phyloP scores from a whole-genome alignment of 495 filamentous ascomycete genomes.

The Hyphodiscus hymeniophilus region DNA sequence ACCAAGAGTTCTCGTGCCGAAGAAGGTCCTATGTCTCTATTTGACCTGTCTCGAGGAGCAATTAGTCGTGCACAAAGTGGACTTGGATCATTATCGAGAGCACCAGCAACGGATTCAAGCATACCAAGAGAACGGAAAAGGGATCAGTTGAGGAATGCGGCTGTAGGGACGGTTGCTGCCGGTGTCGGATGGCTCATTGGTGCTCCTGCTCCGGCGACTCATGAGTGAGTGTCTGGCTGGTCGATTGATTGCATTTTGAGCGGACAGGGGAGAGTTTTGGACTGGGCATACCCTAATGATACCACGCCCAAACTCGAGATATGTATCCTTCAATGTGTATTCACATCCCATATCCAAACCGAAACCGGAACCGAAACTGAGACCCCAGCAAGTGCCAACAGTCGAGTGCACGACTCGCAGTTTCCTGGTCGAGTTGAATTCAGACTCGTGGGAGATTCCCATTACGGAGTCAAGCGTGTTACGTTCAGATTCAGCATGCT shows the following conservation, averaged over 20 bases:
- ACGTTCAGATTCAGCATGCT: no score
- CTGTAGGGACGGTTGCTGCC: slow-evolving; percentile 63
- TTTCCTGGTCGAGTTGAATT: no score
- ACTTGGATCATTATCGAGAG: slow-evolving; percentile 13
- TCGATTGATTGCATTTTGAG: background rate
- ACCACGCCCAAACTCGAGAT: no score
- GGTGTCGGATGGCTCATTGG: slow-evolving; percentile 84
- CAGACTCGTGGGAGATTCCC: no score
- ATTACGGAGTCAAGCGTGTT: no score
- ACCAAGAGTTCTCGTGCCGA: slow-evolving; percentile 36
- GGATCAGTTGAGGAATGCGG: slow-evolving; percentile 72
- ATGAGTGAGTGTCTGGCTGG: slow-evolving; percentile 2
- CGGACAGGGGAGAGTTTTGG: background rate
- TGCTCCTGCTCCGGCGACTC: slow-evolving; percentile 56
- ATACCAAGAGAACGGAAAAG: slow-evolving; percentile 48
- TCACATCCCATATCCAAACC: no score
- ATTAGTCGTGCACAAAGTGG: slow-evolving; percentile 62
- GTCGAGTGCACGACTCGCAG: no score
- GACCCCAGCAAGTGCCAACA: no score
- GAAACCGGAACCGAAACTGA: no score
- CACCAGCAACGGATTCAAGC: background rate
- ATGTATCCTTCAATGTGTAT: no score
- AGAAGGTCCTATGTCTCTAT: slow-evolving; percentile 88
- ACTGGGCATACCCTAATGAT: no score
- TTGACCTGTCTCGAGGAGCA: slow-evolving; percentile 76